Conservation (phyloP, 2,329 filamentous ascomycete species). For the Bipolaris sorokiniana region DNA sequence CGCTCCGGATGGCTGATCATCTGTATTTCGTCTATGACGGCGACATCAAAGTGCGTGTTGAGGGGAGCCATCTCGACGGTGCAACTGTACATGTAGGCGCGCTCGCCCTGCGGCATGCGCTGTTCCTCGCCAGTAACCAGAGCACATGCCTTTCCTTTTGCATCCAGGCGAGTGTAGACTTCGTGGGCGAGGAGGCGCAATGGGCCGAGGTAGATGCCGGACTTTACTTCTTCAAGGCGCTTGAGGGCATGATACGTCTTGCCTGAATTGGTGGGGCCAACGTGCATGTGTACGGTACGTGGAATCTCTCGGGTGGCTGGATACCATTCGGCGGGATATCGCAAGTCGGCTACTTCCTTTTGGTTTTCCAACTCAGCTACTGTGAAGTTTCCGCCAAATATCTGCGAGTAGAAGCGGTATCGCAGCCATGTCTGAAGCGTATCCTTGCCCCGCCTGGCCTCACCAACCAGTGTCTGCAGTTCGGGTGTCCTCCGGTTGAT, state of each 20-base stretch:
- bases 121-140: conserved; percentile 92
- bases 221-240: conserved; percentile 74
- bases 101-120: conserved; percentile 63
- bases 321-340: conserved; percentile 93
- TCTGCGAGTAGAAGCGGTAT: conserved; percentile 66
- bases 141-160: conserved; percentile 76
- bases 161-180: conserved; percentile 84
- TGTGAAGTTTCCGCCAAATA: conserved; percentile 44
- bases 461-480: conserved; percentile 18
- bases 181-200: conserved; percentile 89
- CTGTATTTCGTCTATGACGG: conserved; percentile 97
- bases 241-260: conserved; percentile 96
- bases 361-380: conserved; percentile 47
- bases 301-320: conserved; percentile 80
- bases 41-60: conserved; percentile 74
- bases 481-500: conserved; percentile 29
- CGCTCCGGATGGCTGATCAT: conserved; percentile 85
- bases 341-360: conserved; percentile 71
- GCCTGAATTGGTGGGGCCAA: conserved; percentile 96
- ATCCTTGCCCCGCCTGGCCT: conserved; percentile 19
- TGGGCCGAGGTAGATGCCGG: conserved; percentile 89
- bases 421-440: conserved; percentile 62
- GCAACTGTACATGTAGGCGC: conserved; percentile 72
- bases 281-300: conserved; percentile 86
- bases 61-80: conserved; percentile 89